Percentiles rank a stretch among this genome's conserved stretches.
phyloP scores from a whole-genome alignment of 2,329 filamentous ascomycete genomes.

The Byssochlamys sp. region DNA sequence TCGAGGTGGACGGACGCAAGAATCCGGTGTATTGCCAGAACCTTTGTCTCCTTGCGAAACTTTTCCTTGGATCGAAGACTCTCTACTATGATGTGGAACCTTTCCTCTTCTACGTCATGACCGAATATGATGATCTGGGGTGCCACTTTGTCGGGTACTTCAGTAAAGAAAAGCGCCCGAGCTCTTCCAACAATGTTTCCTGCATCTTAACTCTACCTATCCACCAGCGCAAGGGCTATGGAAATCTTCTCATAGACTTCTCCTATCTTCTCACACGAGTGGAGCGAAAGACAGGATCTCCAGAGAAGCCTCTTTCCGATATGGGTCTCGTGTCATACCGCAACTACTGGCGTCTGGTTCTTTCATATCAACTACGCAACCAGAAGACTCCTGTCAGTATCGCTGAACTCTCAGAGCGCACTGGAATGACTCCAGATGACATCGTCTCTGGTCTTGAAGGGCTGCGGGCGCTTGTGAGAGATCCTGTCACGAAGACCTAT shows the following conservation, averaged over 20 bases:
- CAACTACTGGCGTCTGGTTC: conserved; percentile 86
- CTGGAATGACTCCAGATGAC: conserved; percentile 91
- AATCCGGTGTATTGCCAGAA: conserved; percentile 96
- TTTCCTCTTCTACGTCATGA: conserved; percentile 98
- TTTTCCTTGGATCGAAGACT: conserved; percentile 96
- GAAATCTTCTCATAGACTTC: conserved; percentile 93
- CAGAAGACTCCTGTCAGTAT: conserved; percentile 50
- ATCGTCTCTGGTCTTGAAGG: conserved; percentile 89
- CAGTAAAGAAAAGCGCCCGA: conserved; percentile 92
- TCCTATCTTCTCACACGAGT: conserved; percentile 91
- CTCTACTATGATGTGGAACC: conserved; percentile 99
- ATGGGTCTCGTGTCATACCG: conserved; percentile 96
- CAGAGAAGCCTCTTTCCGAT: conserved; percentile 92
- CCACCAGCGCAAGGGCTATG: conserved; percentile 93
- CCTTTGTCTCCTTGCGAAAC: conserved; percentile 83
- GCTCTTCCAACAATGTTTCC: conserved; percentile 92
- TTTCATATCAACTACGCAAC: conserved; percentile 73
- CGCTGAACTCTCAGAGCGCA: conserved; percentile 60
- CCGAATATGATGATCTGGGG: conserved; percentile 74
- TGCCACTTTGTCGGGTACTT: conserved; percentile 99
- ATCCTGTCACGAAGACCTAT: conserved; percentile 79
- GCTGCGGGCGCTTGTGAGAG: conserved; percentile 75
- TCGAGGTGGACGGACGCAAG: conserved; percentile 88
- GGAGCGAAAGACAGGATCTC: conserved; percentile 86
- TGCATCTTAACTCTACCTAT: conserved; percentile 94